Percentiles rank a stretch among this genome's conserved stretches.
Conservation (phyloP, 495 filamentous ascomycete species). For the Tuber calosporum region DNA sequence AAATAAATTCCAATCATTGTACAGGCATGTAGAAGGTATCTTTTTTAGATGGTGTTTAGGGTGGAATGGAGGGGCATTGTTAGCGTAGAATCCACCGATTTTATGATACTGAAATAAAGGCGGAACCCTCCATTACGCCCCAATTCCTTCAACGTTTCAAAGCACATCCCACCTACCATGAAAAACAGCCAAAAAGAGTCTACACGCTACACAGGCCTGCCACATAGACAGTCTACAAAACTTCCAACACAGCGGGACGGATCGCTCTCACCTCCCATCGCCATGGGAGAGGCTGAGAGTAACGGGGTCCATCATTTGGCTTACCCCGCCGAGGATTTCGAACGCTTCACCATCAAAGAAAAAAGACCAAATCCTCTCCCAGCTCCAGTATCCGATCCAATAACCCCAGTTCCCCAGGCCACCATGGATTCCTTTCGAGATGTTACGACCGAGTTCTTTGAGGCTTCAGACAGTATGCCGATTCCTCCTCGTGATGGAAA, state of each 20-base stretch:
- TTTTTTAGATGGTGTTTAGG: slow-evolving; percentile 12
- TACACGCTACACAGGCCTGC: background rate
- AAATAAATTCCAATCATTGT: slow-evolving; percentile 25
- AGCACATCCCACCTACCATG: background rate
- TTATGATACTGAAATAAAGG: background rate
- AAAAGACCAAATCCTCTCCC: slow-evolving; percentile 18
- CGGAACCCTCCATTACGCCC: background rate
- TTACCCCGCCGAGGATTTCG: slow-evolving; percentile 35
- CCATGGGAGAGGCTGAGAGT: slow-evolving; percentile 22
- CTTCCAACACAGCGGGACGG: slow-evolving; percentile 10
- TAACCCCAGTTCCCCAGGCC: slow-evolving; percentile 15
- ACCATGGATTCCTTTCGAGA: slow-evolving; percentile 46
- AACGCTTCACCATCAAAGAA: slow-evolving; percentile 31
- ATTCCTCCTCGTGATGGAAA: slow-evolving; percentile 5
- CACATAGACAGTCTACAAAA: background rate
- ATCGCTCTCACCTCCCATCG: slow-evolving; percentile 13
- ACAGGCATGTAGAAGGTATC: slow-evolving; percentile 28
- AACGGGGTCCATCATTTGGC: slow-evolving; percentile 31
- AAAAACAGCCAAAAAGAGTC: background rate
- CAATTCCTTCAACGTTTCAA: background rate
- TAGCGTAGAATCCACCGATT: slow-evolving; percentile 29
- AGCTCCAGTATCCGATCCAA: slow-evolving; percentile 47
- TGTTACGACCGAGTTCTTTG: slow-evolving; percentile 68
- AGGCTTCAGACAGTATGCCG: slow-evolving; percentile 61
- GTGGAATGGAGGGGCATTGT: slow-evolving; percentile 22